These are phyloP conservation scores for Bolboschoenus planiculmis DNA, from an alignment of 176 grass and related monocot species.

Conservation along the genomic window DNA sequence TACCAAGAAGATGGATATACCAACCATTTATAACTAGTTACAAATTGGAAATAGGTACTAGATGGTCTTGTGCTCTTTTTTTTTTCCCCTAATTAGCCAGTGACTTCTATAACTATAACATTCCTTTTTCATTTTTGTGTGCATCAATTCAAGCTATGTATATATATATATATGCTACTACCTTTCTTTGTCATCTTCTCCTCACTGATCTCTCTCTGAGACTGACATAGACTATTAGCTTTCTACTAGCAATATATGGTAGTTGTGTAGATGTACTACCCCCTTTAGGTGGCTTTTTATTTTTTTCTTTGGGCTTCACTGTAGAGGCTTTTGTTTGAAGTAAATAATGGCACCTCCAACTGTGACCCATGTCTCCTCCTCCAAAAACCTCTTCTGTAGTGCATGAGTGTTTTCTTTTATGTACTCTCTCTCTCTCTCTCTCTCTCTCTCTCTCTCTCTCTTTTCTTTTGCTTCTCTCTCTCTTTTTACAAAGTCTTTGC, in stretches of 20 bases:
- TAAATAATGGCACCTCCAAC: constrained; percentile 17
- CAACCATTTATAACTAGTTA: neutral
- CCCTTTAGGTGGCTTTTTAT: neutral
- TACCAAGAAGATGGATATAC: neutral
- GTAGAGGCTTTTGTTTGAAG: constrained; percentile 23
- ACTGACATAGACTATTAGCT: constrained; percentile 1
- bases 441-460: neutral
- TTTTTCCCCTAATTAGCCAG: neutral
- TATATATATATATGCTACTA: neutral
- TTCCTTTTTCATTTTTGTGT: neutral
- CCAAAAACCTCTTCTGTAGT: neutral
- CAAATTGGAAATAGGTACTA: neutral
- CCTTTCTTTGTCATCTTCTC: neutral
- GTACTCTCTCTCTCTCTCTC: neutral
- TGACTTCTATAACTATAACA: neutral
- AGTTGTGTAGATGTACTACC: neutral
- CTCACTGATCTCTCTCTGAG: neutral
- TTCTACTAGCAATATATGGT: constrained; percentile 16
- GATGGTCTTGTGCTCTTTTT: neutral
- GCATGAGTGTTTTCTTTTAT: constrained; percentile 15
- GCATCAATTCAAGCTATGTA: neutral
- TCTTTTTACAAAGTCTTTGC: constrained; percentile 23
- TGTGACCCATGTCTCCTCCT: neutral
- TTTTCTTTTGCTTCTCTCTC: constrained; percentile 1
- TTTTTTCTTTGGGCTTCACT: constrained; percentile 23